These are phyloP conservation scores for Pestalotiopsis sp. DNA, from an alignment of 2,329 filamentous ascomycete species.

Conservation along the genomic window DNA sequence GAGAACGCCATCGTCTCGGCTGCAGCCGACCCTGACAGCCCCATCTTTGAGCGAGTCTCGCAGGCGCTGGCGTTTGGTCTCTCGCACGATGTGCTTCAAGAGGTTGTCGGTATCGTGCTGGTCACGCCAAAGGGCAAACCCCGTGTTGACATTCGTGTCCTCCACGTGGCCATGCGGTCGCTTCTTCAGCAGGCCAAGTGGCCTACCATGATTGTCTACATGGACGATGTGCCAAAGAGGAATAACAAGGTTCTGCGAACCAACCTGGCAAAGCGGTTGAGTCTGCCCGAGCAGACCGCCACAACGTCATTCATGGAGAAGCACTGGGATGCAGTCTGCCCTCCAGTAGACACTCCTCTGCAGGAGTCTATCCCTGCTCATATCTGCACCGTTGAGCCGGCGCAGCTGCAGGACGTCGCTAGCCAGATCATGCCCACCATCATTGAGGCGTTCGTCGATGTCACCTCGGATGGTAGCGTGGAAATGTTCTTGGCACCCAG, in stretches of 20 bases:
- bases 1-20: conserved; percentile 57
- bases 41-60: conserved; percentile 47
- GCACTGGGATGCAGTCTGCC: conserved; percentile 54
- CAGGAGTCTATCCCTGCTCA: conserved; percentile 39
- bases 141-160: conserved; percentile 47
- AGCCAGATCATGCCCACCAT: conserved; percentile 7
- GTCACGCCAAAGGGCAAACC: conserved; percentile 47
- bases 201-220: conserved; percentile 54
- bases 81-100: conserved; percentile 54
- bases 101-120: conserved; percentile 56
- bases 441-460: conserved; percentile 13
- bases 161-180: conserved; percentile 49
- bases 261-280: conserved; percentile 50
- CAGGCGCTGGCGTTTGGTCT: conserved; percentile 57
- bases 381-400: conserved; percentile 34
- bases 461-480: conserved; percentile 1
- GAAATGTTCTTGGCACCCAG: conserved; percentile 12
- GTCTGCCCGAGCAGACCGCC: conserved; percentile 46
- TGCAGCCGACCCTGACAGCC: conserved; percentile 41
- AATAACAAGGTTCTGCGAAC: conserved; percentile 63
- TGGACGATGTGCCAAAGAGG: conserved; percentile 56
- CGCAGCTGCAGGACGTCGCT: conserved; percentile 21
- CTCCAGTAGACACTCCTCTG: conserved; percentile 48
- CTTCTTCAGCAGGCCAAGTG: conserved; percentile 56
- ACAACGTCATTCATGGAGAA: conserved; percentile 42